Evolutionary conservation across 78 protist species (phyloP).

Genomic region (Protostelium mycophagum): DNA sequence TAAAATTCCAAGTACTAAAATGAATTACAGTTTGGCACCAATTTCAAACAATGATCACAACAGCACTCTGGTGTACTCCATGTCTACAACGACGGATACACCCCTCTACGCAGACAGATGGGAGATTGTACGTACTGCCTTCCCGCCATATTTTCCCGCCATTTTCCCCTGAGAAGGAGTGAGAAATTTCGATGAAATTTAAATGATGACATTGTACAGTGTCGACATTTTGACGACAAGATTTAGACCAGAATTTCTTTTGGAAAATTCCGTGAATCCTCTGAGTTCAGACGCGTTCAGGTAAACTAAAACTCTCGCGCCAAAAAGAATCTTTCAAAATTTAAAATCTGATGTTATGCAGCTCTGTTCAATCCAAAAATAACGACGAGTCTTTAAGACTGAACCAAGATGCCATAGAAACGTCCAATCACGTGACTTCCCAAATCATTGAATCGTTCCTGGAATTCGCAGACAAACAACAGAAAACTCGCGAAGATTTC

Average conservation of each 20-base stretch:
- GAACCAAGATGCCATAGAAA: background rate
- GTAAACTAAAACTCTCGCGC: too few species aligned
- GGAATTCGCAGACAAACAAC: background rate
- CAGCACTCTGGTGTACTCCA: too few species aligned
- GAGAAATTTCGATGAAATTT: background rate
- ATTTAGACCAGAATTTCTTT: background rate
- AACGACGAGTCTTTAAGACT: background rate
- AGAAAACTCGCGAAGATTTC: background rate
- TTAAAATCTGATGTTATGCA: background rate
- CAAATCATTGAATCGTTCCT: background rate
- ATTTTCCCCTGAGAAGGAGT: background rate
- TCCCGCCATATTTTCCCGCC: background rate
- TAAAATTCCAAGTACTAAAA: too few species aligned
- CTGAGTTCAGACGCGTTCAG: background rate
- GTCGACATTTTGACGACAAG: background rate
- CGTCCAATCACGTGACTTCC: background rate
- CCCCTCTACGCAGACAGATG: too few species aligned
- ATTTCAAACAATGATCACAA: background rate
- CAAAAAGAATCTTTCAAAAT: background rate
- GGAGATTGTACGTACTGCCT: background rate
- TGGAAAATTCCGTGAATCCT: background rate
- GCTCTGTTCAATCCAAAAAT: background rate
- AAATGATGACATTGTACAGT: background rate
- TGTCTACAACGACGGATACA: too few species aligned
- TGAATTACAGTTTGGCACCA: background rate